Conservation (phyloP, 768 basidiomycete genomes). For the Imleria badia region DNA sequence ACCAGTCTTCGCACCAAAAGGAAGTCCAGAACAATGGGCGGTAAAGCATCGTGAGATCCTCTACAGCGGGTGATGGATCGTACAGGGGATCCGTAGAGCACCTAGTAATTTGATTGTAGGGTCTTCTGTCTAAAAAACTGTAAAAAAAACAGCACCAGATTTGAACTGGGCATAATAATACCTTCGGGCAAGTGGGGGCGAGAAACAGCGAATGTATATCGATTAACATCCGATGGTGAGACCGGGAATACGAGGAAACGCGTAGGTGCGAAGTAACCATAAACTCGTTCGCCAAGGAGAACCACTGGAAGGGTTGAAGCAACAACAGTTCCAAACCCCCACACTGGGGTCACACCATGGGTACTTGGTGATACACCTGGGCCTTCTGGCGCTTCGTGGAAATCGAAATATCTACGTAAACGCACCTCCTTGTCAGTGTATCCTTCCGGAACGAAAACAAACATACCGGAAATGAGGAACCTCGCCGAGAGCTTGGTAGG, state of each 20-base stretch:
- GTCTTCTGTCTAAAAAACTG: constrained; percentile 54
- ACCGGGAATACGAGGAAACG: constrained; percentile 57
- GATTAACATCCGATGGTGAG: constrained; percentile 49
- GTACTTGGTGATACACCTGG: constrained; percentile 43
- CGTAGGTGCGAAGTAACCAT: constrained; percentile 59
- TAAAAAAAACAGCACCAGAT: not conserved
- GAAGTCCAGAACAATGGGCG: constrained; percentile 75
- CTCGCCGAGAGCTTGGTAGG: constrained; percentile 60
- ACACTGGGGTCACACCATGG: constrained; percentile 67
- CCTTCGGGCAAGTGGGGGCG: constrained; percentile 63
- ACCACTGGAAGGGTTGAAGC: constrained; percentile 50
- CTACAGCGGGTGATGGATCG: constrained; percentile 42
- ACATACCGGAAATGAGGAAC: constrained; percentile 39
- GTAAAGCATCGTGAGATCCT: constrained; percentile 71
- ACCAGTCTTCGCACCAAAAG: constrained; percentile 75
- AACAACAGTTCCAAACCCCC: constrained; percentile 66
- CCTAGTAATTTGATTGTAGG: constrained; percentile 67
- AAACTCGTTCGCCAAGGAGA: constrained; percentile 55
- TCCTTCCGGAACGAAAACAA: not conserved
- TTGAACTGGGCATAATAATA: constrained; percentile 14
- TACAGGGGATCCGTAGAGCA: constrained; percentile 59
- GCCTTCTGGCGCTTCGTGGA: constrained; percentile 48
- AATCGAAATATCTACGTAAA: constrained; percentile 66
- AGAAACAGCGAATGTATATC: constrained; percentile 54
- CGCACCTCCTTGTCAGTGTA: not conserved